Base-by-base conservation (phyloP, 2,329 filamentous ascomycete species). In the Penicillium sp. region DNA sequence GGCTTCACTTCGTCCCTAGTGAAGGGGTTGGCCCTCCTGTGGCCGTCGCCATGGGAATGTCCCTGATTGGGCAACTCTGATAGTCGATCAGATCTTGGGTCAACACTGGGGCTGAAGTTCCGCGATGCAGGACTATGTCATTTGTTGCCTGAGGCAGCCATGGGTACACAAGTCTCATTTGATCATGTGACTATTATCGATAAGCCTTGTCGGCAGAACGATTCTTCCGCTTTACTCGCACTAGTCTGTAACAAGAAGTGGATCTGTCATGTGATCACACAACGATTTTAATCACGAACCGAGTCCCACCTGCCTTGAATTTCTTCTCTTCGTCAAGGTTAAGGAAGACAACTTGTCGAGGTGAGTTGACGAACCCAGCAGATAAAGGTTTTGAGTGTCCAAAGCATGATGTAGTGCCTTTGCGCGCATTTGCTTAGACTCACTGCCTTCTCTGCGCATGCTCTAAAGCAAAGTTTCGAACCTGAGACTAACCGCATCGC, bases 261-360 rank as follows among this genome's bases (percentile, higher is more conserved):
- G 25, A 4, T 23, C 1, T 13, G 14, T 35, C 54, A 76, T 71
- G 73, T 76, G 73, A 75, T 55, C 75, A 54, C 75, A 77, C 72
- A 75, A 74, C 66, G 60, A 72, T 72, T 75, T 75, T 74, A 73
- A 71, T 59, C 58, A 33, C 61, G 66, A 66, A 58, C 63, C 59
- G 58, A 68, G 60, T 63, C 66, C 61, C 62, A 62, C 67, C 58
- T 50, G 63, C 61, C 58, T 44, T 48, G 54, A 65, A 57, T 62
- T 67, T 66, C 62, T 63, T 67, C 60, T 63, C 61, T 67, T 61
- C 63, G 69, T 46, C 65, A 80, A 81, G 81, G 82, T 83, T 84
- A 78, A 85, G 82, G 82, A 84, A 82, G 81, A 84, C 82, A 84
- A 77, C 63, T 80, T 84, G 82, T 84, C 81, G 78, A 85, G 82